These are phyloP conservation scores for Anthostomella pinea DNA, from an alignment of 2,329 filamentous ascomycete genomes.

Conservation along the genomic window DNA sequence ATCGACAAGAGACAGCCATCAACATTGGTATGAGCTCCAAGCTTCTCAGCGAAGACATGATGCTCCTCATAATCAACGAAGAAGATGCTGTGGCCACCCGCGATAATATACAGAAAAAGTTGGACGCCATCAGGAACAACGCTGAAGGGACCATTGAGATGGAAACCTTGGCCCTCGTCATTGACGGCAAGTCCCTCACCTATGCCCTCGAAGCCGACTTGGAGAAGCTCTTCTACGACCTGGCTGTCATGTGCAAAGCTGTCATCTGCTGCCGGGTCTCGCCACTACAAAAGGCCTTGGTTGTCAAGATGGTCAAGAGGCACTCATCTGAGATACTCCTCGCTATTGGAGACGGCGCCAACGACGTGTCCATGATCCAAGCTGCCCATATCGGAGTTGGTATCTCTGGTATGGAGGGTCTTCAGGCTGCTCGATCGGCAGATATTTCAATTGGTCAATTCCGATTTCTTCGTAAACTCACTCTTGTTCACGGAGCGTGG, in stretches of 20 bases:
- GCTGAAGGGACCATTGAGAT: constrained; percentile 72
- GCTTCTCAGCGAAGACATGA: constrained; percentile 98
- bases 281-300: constrained; percentile 91
- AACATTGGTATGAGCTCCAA: constrained; percentile 99
- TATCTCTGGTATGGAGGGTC: constrained; percentile 94
- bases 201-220: constrained; percentile 90
- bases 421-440: constrained; percentile 92
- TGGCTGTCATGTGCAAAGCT: constrained; percentile 96
- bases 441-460: constrained; percentile 97
- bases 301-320: constrained; percentile 97
- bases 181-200: constrained; percentile 93
- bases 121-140: constrained; percentile 85
- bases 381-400: constrained; percentile 96
- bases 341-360: constrained; percentile 95
- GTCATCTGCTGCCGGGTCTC: constrained; percentile 98
- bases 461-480: constrained; percentile 86
- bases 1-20: constrained; percentile 97
- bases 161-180: constrained; percentile 86
- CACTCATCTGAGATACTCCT: constrained; percentile 87
- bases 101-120: constrained; percentile 89
- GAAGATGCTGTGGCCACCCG: constrained; percentile 74
- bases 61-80: constrained; percentile 92
- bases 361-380: constrained; percentile 99
- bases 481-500: constrained; percentile 95
- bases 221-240: constrained; percentile 88